phyloP scores from a whole-genome alignment of 1,284 basidiomycete species.

The Singerocomus inundabilis region DNA sequence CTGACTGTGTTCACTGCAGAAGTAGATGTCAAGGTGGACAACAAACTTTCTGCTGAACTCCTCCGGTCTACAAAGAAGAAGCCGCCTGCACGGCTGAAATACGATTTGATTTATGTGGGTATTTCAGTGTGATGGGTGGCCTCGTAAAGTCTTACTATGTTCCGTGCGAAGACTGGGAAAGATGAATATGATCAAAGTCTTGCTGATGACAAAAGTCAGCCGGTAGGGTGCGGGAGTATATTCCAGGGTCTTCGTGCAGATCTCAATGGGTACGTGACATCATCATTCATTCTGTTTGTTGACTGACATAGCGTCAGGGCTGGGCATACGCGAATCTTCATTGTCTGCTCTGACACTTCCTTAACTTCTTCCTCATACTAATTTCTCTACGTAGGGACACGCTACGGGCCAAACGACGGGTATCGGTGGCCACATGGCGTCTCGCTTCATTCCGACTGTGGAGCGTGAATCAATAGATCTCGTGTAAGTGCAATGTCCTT shows the following conservation, averaged over 20 bases:
- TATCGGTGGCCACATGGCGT: constrained; percentile 87
- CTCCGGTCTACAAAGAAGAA: constrained; percentile 95
- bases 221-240: constrained; percentile 66
- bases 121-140: background rate
- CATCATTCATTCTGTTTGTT: background rate
- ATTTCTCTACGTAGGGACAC: constrained; percentile 52
- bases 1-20: constrained; percentile 85
- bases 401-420: constrained; percentile 92
- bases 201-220: constrained; percentile 60
- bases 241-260: constrained; percentile 86
- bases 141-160: constrained; percentile 1
- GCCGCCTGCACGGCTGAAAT: constrained; percentile 75
- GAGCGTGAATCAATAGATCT: constrained; percentile 94
- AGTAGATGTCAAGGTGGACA: constrained; percentile 71
- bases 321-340: constrained; percentile 73
- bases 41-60: constrained; percentile 76
- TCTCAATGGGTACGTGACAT: constrained; percentile 64
- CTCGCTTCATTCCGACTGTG: constrained; percentile 95
- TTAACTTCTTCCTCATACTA: background rate
- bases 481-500: constrained; percentile 30
- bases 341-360: constrained; percentile 45
- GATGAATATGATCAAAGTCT: constrained; percentile 82
- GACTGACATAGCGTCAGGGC: constrained; percentile 38
- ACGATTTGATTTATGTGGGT: constrained; percentile 85
- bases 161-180: constrained; percentile 68